Conservation (phyloP, 495 filamentous ascomycete species). For the Aspergillus baeticus region DNA sequence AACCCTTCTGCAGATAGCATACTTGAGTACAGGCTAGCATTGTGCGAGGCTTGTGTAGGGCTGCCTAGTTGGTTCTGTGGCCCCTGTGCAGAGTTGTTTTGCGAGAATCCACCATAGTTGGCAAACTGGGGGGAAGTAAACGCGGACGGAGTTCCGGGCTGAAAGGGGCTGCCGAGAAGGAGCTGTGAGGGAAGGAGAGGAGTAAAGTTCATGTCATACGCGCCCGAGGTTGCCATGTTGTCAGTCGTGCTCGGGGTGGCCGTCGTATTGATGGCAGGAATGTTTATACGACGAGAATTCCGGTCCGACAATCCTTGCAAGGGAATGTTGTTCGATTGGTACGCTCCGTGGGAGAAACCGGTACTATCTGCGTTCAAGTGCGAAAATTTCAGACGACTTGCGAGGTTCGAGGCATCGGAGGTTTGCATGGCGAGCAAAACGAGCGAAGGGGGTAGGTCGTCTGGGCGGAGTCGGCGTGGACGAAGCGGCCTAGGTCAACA, state of each 20-base stretch:
- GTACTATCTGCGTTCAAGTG: conserved; percentile 66
- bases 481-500: conserved; percentile 22
- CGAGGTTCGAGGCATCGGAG: conserved; percentile 60
- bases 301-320: conserved; percentile 74
- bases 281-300: conserved; percentile 78
- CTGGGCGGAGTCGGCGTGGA: conserved; percentile 66
- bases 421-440: conserved; percentile 75
- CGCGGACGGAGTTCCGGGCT: conserved; percentile 85
- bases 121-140: conserved; percentile 92
- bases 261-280: conserved; percentile 89
- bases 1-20: conserved; percentile 75
- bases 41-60: conserved; percentile 63
- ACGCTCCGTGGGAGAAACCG: conserved; percentile 89
- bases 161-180: conserved; percentile 92
- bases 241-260: conserved; percentile 54
- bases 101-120: conserved; percentile 74
- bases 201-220: conserved; percentile 97
- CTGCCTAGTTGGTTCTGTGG: conserved; percentile 55
- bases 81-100: conserved; percentile 59
- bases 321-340: conserved; percentile 71
- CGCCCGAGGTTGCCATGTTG: conserved; percentile 84
- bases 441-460: conserved; percentile 64
- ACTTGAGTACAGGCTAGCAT: conserved; percentile 71
- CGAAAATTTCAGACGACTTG: conserved; percentile 65
- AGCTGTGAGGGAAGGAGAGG: conserved; percentile 92